Evolutionary conservation across 495 filamentous ascomycete species (phyloP).

Genomic region (Penicillium lagena): DNA sequence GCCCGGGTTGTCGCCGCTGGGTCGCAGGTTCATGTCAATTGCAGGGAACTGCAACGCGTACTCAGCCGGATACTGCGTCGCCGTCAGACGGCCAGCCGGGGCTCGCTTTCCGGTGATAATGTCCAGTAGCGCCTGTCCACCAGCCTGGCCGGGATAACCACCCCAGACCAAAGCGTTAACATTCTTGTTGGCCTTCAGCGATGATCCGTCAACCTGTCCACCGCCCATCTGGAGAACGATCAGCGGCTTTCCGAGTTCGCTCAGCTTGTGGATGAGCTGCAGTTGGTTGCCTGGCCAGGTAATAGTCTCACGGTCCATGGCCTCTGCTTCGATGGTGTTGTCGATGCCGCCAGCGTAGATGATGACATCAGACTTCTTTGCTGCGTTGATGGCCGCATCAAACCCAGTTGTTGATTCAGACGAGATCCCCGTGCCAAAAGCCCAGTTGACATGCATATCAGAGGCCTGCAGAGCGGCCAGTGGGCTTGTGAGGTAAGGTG

Average conservation of each 20-base stretch:
- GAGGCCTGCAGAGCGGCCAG: conserved; percentile 39
- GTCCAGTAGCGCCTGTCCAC: conserved; percentile 48
- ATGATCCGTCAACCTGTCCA: conserved; percentile 49
- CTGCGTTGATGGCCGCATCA: conserved; percentile 37
- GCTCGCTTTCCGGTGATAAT: conserved; percentile 47
- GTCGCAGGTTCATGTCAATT: conserved; percentile 51
- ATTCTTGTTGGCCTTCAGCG: conserved; percentile 42
- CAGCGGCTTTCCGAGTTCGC: conserved; percentile 44
- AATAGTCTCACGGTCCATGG: conserved; percentile 47
- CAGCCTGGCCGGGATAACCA: conserved; percentile 55
- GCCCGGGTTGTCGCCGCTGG: conserved; percentile 35
- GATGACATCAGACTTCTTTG: conserved; percentile 46
- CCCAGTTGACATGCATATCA: conserved; percentile 42
- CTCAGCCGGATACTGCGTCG: conserved; percentile 51
- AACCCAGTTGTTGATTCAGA: conserved; percentile 33
- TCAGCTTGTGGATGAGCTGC: conserved; percentile 46
- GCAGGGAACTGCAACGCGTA: conserved; percentile 49
- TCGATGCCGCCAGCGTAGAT: conserved; percentile 55
- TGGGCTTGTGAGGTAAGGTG: conserved; percentile 51
- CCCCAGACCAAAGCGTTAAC: conserved; percentile 51
- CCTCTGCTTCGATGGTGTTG: conserved; percentile 49
- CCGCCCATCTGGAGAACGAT: conserved; percentile 56
- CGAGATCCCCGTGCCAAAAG: conserved; percentile 35
- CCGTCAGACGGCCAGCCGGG: conserved; percentile 51
- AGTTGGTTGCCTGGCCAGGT: conserved; percentile 54